A percentile compares a stretch with the other conserved stretches of the same genome.
Conservation (phyloP, 1,139 yeast species). For the Yamadazyma trypodendri region DNA sequence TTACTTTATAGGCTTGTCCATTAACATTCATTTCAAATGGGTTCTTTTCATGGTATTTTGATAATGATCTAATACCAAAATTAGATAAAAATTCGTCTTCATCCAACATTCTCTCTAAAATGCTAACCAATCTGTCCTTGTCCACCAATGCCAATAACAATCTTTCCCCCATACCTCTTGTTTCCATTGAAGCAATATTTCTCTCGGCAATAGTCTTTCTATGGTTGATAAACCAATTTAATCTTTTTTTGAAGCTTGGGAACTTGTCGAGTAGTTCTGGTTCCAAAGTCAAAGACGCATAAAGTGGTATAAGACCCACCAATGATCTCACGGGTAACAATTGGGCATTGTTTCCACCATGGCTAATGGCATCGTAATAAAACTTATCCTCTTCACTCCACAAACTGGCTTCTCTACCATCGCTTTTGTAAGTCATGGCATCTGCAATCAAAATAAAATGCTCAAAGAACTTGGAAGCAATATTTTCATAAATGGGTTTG, state of each 20-base stretch:
- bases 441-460: constrained; percentile 92
- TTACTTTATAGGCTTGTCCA: constrained; percentile 71
- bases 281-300: constrained; percentile 87
- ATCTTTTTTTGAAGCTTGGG: constrained; percentile 82
- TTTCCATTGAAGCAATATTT: constrained; percentile 85
- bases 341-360: constrained; percentile 67
- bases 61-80: constrained; percentile 86
- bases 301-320: constrained; percentile 90
- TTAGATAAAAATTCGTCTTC: constrained; percentile 85
- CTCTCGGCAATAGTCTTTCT: constrained; percentile 74
- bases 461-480: constrained; percentile 93
- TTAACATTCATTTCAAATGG: constrained; percentile 88
- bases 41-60: constrained; percentile 82
- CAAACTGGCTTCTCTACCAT: constrained; percentile 61
- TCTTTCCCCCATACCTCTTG: constrained; percentile 86
- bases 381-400: constrained; percentile 93
- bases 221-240: constrained; percentile 83
- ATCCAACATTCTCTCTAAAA: constrained; percentile 80
- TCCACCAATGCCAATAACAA: constrained; percentile 78
- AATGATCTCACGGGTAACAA: constrained; percentile 85
- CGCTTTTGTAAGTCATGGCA: constrained; percentile 80
- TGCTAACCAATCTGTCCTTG: constrained; percentile 75
- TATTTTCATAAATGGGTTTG: constrained; percentile 87
- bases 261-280: constrained; percentile 78
- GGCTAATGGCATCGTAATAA: constrained; percentile 87